Base-by-base conservation (phyloP, 2,329 filamentous ascomycete genomes). In the Davidsoniella neocaledoniae region DNA sequence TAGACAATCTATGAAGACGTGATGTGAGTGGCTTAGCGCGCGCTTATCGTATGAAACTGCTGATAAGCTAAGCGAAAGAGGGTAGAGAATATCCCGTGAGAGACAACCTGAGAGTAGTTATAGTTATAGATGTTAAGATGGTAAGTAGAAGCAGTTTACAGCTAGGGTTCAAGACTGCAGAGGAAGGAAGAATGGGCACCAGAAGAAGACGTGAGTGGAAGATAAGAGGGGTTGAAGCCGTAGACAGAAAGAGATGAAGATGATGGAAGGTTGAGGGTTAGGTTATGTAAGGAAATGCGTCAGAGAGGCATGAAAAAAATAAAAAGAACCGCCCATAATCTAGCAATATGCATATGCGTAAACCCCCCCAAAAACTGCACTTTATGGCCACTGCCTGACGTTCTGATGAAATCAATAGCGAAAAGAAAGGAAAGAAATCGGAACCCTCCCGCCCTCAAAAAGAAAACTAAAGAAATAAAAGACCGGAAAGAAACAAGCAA, bases 381-480 rank as follows among this genome's bases (percentile, higher is more conserved):
- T 33, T 9, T 19, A 5, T 29, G 8, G 26, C 26, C 26, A 33
- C 26, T 5, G 3, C 21, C 33, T 44, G 43, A 7, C 25, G 43
- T 44, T 44, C 26, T 12, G 5, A 33, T 33, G 6, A 33, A 33
- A 33, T 33, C 8, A 33, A 33, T 33, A 41, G 39, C 33, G 26
- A 47, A 39, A 39, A 47, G 23, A 29, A 47, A 47, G 29, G 10
- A 46, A 33, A 47, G 29, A 47, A 39, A 19, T 47, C 17, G 12
- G 21, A 37, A 23, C 29, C 38, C 19, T 38, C 25, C 21, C 17
- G n/a, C 37, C 17, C 17, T 39, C 36, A 16, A 26, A 47, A 10
- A 29, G n/a, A 7, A 47, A 7, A 25, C 17, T 8, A 29, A 47
- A 39, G 33, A 26, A 37, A 16, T 39, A 21, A 19, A 40, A 37